These are phyloP conservation scores for Podospora tetraspora DNA, from an alignment of 495 filamentous ascomycete genomes.

Conservation along the genomic window DNA sequence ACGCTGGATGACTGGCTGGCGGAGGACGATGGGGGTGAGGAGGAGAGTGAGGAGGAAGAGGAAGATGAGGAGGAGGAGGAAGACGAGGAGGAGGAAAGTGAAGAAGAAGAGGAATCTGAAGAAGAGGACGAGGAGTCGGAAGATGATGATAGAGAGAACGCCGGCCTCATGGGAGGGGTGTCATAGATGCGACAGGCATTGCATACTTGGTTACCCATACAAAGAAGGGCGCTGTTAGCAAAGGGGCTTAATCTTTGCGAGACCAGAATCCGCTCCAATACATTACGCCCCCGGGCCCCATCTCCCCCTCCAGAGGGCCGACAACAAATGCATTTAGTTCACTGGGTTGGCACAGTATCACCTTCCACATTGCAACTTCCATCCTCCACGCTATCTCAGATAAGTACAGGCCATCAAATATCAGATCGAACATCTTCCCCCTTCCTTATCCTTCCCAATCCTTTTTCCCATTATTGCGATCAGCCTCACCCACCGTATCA, in stretches of 20 bases:
- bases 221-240: too few relatives aligned
- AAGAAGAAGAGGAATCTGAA: constrained; percentile 13
- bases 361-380: background rate
- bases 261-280: too few relatives aligned
- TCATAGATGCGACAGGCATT: background rate
- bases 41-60: constrained; percentile 41
- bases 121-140: constrained; percentile 16
- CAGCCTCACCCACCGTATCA: too few relatives aligned
- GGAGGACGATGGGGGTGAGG: constrained; percentile 52
- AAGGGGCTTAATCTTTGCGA: too few relatives aligned
- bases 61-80: constrained; percentile 52
- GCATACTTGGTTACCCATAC: background rate
- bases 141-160: constrained; percentile 44
- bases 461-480: too few relatives aligned
- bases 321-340: too few relatives aligned
- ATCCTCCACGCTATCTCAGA: background rate
- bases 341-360: too few relatives aligned
- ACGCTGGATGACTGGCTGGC: constrained; percentile 86
- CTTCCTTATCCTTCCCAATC: background rate
- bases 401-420: background rate
- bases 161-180: constrained; percentile 15
- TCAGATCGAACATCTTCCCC: background rate
- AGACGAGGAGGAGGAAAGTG: constrained; percentile 24
- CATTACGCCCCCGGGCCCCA: too few relatives aligned
- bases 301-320: too few relatives aligned